Conservation (phyloP, 495 filamentous ascomycete genomes). For the Talaromyces liani region DNA sequence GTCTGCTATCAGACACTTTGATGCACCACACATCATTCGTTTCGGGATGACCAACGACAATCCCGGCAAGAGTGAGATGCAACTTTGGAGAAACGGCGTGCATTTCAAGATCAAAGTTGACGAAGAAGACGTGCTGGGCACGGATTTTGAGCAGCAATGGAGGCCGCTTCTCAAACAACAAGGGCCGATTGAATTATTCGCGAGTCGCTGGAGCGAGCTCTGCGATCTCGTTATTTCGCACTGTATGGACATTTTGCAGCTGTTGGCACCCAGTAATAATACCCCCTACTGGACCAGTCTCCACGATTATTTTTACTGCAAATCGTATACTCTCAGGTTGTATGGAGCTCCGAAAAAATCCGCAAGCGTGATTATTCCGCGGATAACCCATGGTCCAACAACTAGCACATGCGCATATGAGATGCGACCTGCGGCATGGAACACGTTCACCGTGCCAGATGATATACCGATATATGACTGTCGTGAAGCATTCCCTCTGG, state of each 20-base stretch:
- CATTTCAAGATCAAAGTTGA: background rate
- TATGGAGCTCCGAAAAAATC: background rate
- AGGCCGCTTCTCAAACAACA: background rate
- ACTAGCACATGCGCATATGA: background rate
- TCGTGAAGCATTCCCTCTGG: background rate
- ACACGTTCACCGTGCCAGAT: background rate
- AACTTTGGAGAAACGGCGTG: slow-evolving; percentile 2
- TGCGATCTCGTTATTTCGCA: slow-evolving; percentile 1
- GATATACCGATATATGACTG: slow-evolving; percentile 3
- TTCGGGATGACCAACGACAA: background rate
- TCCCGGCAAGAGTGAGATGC: background rate
- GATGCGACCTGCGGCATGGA: background rate
- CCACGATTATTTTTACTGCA: background rate
- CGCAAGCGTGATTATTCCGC: background rate
- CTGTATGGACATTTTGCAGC: background rate
- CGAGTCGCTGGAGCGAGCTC: background rate
- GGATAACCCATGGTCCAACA: slow-evolving; percentile 1
- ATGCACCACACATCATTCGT: slow-evolving; percentile 5
- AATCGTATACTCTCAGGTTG: background rate
- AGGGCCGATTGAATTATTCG: background rate
- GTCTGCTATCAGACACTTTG: slow-evolving; percentile 4
- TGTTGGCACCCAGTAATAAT: slow-evolving; percentile 1
- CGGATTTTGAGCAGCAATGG: slow-evolving; percentile 5
- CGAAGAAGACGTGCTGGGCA: background rate
- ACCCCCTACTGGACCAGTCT: background rate